These are phyloP conservation scores for Golubevia pallescens DNA, from an alignment of 1,284 basidiomycete genomes.

Conservation along the genomic window DNA sequence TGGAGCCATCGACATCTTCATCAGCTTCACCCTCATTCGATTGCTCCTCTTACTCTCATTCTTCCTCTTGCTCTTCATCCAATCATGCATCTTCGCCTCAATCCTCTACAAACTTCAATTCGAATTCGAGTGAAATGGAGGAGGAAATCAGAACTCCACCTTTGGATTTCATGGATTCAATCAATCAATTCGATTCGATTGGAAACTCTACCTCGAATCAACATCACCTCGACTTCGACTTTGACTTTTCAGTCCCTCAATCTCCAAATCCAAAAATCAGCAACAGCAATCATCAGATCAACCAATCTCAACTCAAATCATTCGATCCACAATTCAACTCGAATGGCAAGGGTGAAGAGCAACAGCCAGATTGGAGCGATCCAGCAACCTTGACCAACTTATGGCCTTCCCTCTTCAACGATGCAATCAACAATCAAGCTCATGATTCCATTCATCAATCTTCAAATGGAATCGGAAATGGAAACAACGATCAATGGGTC, in stretches of 20 bases:
- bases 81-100: too few relatives aligned
- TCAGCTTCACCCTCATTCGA: neutral
- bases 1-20: neutral
- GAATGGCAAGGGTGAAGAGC: neutral
- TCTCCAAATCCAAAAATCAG: neutral
- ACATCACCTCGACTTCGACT: neutral
- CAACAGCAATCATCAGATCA: neutral
- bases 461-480: too few relatives aligned
- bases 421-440: neutral
- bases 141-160: too few relatives aligned
- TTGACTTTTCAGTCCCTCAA: neutral
- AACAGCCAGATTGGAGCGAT: neutral
- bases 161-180: too few relatives aligned
- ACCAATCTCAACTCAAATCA: neutral
- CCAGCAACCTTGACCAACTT: neutral
- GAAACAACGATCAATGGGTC: neutral
- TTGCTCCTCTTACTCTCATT: too few relatives aligned
- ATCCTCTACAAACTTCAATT: too few relatives aligned
- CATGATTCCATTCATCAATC: too few relatives aligned
- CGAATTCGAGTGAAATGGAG: too few relatives aligned
- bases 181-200: too few relatives aligned
- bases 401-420: neutral
- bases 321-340: neutral
- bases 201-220: too few relatives aligned
- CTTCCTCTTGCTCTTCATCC: too few relatives aligned